A percentile compares a stretch with the other conserved stretches of the same genome.
Evolutionary conservation across 108 stramenopile genomes (phyloP).

Genomic region (Cyclotella choctawhatcheeana): DNA sequence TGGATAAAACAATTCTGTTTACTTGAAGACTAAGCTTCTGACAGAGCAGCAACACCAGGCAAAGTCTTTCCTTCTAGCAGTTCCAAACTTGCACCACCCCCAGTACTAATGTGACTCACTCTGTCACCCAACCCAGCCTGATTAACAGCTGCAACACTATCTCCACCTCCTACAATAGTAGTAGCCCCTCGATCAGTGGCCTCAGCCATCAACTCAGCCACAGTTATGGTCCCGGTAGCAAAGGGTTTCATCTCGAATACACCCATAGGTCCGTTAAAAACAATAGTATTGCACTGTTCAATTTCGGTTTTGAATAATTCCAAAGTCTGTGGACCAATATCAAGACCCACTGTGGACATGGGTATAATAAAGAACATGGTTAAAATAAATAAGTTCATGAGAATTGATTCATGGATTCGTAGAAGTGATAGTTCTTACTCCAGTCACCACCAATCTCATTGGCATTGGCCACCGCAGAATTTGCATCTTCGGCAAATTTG

Average conservation of each 20-base stretch:
- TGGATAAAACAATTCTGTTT: too few species aligned
- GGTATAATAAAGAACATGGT: too few species aligned
- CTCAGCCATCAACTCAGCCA: slow-evolving; percentile 91
- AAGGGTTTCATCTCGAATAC: slow-evolving; percentile 97
- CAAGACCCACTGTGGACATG: too few species aligned
- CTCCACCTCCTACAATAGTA: slow-evolving; percentile 97
- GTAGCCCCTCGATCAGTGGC: slow-evolving; percentile 91
- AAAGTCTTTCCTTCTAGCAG: slow-evolving; percentile 97
- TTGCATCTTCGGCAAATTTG: slow-evolving; percentile 90
- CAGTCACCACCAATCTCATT: slow-evolving; percentile 93
- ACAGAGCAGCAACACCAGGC: slow-evolving; percentile 90
- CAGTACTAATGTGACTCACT: slow-evolving; percentile 95
- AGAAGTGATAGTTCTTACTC: too few species aligned
- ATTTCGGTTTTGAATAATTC: slow-evolving; percentile 84
- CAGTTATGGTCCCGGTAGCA: slow-evolving; percentile 86
- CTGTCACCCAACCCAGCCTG: slow-evolving; percentile 90
- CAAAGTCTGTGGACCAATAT: slow-evolving; percentile 94
- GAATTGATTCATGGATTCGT: too few species aligned
- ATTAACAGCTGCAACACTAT: slow-evolving; percentile 96
- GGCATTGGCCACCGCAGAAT: slow-evolving; percentile 78
- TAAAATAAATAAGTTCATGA: too few species aligned
- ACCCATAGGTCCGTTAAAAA: slow-evolving; percentile 97
- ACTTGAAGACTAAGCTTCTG: too few species aligned
- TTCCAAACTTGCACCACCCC: slow-evolving; percentile 97
- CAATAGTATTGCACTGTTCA: slow-evolving; percentile 84